Evolutionary conservation across 768 basidiomycete species (phyloP).

Genomic region (Imleria badia): DNA sequence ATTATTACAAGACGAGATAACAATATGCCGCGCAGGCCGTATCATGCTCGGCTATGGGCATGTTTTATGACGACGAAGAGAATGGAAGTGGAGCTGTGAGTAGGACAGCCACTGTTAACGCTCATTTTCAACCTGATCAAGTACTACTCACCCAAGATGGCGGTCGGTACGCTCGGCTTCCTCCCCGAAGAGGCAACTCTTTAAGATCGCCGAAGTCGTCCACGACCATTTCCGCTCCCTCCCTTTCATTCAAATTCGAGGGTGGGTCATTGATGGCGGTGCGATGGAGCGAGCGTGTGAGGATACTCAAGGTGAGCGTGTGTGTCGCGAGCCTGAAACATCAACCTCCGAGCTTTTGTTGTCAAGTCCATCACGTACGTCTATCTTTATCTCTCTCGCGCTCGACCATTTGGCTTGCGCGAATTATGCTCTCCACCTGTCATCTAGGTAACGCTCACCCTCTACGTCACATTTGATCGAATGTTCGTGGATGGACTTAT

Average conservation of each 20-base stretch:
- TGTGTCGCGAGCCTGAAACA: not conserved
- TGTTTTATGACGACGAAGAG: too few relatives aligned
- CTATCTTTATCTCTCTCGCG: not conserved
- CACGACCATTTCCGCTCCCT: conserved; percentile 18
- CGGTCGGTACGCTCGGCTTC: too few relatives aligned
- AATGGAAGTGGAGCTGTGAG: not conserved
- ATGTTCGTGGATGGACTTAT: not conserved
- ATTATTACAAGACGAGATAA: too few relatives aligned
- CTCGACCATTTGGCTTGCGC: not conserved
- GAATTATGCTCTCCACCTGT: conserved; percentile 9
- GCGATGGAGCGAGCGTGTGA: conserved; percentile 20
- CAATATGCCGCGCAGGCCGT: too few relatives aligned
- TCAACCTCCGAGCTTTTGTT: not conserved
- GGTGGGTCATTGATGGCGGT: conserved; percentile 6
- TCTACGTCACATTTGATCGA: conserved; percentile 8
- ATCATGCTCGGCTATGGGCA: too few relatives aligned
- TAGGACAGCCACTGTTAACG: not conserved
- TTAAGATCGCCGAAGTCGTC: conserved; percentile 11
- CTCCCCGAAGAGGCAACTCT: conserved; percentile 16
- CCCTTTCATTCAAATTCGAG: not conserved
- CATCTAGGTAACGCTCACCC: conserved; percentile 1
- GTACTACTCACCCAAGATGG: not conserved
- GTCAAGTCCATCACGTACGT: not conserved
- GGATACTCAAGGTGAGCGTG: not conserved
- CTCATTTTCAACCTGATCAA: not conserved